phyloP scores from a whole-genome alignment of 2,329 filamentous ascomycete species.

The Aspergillus japonicus region DNA sequence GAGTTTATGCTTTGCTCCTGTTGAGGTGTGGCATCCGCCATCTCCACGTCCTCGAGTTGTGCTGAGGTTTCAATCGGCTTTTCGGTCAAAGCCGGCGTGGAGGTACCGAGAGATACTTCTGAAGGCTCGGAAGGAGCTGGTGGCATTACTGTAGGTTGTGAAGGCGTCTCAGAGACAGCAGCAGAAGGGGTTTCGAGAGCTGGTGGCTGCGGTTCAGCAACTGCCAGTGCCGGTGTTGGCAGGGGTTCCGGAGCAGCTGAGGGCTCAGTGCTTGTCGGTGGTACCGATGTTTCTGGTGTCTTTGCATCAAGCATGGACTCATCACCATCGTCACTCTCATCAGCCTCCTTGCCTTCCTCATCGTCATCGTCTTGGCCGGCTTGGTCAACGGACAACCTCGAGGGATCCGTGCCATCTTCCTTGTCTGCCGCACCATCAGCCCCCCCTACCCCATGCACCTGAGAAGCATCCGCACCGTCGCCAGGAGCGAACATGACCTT shows the following conservation, averaged over 20 bases:
- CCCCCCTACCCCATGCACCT: slow-evolving; percentile 41
- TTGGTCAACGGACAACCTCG: slow-evolving; percentile 42
- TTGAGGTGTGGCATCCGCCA: slow-evolving; percentile 15
- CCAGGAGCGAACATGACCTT: slow-evolving; percentile 60
- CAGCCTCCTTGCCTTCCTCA: slow-evolving; percentile 47
- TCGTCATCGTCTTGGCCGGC: slow-evolving; percentile 49
- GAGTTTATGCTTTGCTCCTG: slow-evolving; percentile 3
- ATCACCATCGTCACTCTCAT: slow-evolving; percentile 51
- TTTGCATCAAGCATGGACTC: slow-evolving; percentile 49
- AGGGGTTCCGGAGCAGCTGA: slow-evolving; percentile 14
- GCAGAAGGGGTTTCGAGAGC: slow-evolving; percentile 2
- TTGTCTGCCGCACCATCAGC: slow-evolving; percentile 29
- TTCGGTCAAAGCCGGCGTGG: not conserved
- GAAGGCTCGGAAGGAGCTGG: slow-evolving; percentile 4
- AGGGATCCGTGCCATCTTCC: slow-evolving; percentile 49
- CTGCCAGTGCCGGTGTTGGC: slow-evolving; percentile 12
- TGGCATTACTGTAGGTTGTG: slow-evolving; percentile 1
- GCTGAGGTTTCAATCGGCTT: not conserved
- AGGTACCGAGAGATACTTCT: not conserved
- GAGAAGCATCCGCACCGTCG: slow-evolving; percentile 39
- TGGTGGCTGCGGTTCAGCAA: slow-evolving; percentile 12
- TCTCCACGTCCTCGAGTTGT: slow-evolving; percentile 18
- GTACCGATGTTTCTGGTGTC: slow-evolving; percentile 40
- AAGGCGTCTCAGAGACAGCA: slow-evolving; percentile 2
- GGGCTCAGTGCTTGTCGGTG: slow-evolving; percentile 27